Percentiles rank a stretch among this genome's conserved stretches.
phyloP scores from a whole-genome alignment of 345 rosid species.

The Geranium rotundifolium region DNA sequence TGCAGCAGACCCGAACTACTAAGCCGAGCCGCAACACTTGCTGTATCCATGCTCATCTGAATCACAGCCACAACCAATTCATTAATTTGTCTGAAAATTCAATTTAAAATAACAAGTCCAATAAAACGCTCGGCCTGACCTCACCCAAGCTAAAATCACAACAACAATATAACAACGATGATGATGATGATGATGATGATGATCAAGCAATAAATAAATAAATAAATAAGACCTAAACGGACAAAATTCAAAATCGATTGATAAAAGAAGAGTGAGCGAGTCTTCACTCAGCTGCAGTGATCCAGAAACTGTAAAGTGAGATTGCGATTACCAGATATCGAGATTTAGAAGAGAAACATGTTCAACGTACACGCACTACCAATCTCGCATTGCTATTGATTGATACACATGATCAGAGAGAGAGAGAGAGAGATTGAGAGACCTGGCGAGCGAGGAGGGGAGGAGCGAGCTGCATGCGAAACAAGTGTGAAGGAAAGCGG shows the following conservation, averaged over 20 bases:
- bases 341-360: too few relatives aligned
- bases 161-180: neutral
- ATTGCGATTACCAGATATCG: too few relatives aligned
- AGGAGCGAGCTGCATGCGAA: constrained; percentile 18
- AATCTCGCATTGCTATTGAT: neutral
- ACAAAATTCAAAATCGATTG: neutral
- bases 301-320: neutral
- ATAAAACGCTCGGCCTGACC: neutral
- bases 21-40: constrained; percentile 32
- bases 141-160: neutral
- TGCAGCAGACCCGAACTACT: constrained; percentile 43
- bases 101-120: neutral
- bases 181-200: too few relatives aligned
- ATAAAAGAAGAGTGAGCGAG: neutral
- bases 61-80: constrained; percentile 1
- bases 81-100: neutral
- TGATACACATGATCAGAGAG: neutral
- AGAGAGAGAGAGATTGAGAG: neutral
- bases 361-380: neutral
- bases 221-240: neutral
- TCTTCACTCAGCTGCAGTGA: neutral
- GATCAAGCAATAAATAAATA: neutral
- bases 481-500: constrained; percentile 10
- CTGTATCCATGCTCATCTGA: constrained; percentile 54
- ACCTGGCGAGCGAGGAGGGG: constrained; percentile 16